phyloP scores from a whole-genome alignment of 371 early-diverging fungal genomes.

The Umbelopsis sp. region DNA sequence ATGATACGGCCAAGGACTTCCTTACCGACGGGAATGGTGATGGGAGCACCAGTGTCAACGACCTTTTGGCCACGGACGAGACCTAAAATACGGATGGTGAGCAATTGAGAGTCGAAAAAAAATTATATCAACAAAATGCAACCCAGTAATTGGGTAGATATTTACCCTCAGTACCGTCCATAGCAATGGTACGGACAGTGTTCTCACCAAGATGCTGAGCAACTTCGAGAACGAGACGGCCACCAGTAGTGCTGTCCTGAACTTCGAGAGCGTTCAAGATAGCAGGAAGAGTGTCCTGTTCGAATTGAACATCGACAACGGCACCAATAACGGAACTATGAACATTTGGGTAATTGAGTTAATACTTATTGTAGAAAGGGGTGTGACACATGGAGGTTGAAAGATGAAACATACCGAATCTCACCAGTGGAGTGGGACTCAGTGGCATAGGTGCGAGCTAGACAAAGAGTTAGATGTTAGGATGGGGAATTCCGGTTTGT shows the following conservation, averaged over 20 bases:
- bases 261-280: slow-evolving; percentile 98
- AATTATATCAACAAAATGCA: no score
- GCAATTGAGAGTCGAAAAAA: no score
- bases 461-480: not conserved
- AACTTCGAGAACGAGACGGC: slow-evolving; percentile 95
- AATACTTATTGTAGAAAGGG: not conserved
- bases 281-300: slow-evolving; percentile 88
- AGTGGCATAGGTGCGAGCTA: slow-evolving; percentile 41
- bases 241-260: slow-evolving; percentile 70
- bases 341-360: not conserved
- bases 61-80: slow-evolving; percentile 97
- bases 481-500: not conserved
- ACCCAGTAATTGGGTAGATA: no score
- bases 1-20: slow-evolving; percentile 97
- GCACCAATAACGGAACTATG: slow-evolving; percentile 88
- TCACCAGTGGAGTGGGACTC: slow-evolving; percentile 38
- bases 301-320: slow-evolving; percentile 98
- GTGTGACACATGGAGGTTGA: not conserved
- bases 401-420: slow-evolving; percentile 33
- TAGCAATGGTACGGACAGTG: slow-evolving; percentile 98
- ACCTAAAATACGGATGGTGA: slow-evolving; percentile 58
- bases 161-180: slow-evolving; percentile 87
- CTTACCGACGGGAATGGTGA: slow-evolving; percentile 93
- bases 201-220: slow-evolving; percentile 97
- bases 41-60: slow-evolving; percentile 93